Conservation (phyloP, 2,329 filamentous ascomycete genomes). For the Laburnicola sp. region DNA sequence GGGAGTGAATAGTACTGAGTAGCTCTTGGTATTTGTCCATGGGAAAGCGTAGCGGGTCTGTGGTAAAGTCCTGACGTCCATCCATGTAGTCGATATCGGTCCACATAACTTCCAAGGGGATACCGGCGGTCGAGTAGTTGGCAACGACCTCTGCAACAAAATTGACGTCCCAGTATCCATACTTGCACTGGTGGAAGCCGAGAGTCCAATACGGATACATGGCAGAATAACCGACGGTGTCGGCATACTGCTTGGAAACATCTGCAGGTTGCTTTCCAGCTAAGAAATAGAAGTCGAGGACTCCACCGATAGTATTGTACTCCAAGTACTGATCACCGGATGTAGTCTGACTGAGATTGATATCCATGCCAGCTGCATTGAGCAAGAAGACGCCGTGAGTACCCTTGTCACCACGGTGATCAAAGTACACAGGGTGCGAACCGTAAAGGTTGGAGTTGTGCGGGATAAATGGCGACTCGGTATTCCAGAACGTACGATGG, state of each 20-base stretch:
- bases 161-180: conserved; percentile 60
- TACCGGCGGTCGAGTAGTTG: conserved; percentile 66
- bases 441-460: conserved; percentile 70
- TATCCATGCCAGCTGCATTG: conserved; percentile 62
- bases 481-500: conserved; percentile 65
- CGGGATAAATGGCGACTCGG: conserved; percentile 66
- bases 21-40: conserved; percentile 65
- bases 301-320: conserved; percentile 77
- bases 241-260: conserved; percentile 54
- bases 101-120: conserved; percentile 65
- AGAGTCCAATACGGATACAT: conserved; percentile 59
- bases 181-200: conserved; percentile 56
- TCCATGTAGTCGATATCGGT: conserved; percentile 74
- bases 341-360: conserved; percentile 71
- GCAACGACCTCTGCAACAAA: conserved; percentile 67
- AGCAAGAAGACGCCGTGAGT: conserved; percentile 45
- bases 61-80: conserved; percentile 62
- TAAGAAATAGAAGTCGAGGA: conserved; percentile 68
- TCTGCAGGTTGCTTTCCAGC: conserved; percentile 53
- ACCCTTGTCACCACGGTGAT: conserved; percentile 60
- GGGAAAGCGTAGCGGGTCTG: conserved; percentile 67
- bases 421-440: conserved; percentile 74
- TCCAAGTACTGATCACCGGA: conserved; percentile 71
- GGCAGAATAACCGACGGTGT: conserved; percentile 50
- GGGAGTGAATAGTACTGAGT: conserved; percentile 66